Conservation (phyloP, 305 asterid genomes). For the Caryopteris hybrid region DNA sequence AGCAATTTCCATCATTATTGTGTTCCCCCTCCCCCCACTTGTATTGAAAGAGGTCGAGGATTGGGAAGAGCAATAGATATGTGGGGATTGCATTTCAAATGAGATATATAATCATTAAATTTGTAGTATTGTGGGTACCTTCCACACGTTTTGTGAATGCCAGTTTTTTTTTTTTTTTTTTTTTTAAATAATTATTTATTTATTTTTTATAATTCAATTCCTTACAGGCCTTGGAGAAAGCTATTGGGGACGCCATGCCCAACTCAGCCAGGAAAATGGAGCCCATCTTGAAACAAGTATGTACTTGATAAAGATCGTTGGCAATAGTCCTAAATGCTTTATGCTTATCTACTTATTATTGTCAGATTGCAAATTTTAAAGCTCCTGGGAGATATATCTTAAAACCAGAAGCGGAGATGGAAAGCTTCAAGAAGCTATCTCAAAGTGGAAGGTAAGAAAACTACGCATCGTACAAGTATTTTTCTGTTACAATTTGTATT, state of each 20-base stretch:
- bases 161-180: conserved; percentile 14
- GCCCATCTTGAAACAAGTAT: conserved; percentile 81
- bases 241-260: conserved; percentile 76
- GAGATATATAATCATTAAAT: neutral
- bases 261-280: conserved; percentile 69
- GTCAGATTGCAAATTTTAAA: conserved; percentile 69
- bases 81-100: conserved; percentile 2
- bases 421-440: conserved; percentile 49
- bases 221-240: conserved; percentile 86
- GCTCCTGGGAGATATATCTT: conserved; percentile 86
- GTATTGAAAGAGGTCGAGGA: conserved; percentile 2
- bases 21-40: neutral
- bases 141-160: conserved; percentile 15
- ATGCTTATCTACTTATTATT: conserved; percentile 22
- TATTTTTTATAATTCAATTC: too few species aligned
- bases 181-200: too few species aligned
- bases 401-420: conserved; percentile 67
- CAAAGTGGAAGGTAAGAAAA: conserved; percentile 82
- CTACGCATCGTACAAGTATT: too few species aligned
- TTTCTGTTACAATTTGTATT: neutral
- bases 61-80: neutral
- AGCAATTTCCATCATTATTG: conserved; percentile 1
- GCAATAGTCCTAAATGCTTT: conserved; percentile 6
- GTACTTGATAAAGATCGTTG: conserved; percentile 21
- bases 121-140: conserved; percentile 2